Percentiles rank a stretch among this genome's conserved stretches.
These are phyloP conservation scores for Schrenkiella parvula DNA, from an alignment of 345 rosid genomes.

Conservation along the genomic window DNA sequence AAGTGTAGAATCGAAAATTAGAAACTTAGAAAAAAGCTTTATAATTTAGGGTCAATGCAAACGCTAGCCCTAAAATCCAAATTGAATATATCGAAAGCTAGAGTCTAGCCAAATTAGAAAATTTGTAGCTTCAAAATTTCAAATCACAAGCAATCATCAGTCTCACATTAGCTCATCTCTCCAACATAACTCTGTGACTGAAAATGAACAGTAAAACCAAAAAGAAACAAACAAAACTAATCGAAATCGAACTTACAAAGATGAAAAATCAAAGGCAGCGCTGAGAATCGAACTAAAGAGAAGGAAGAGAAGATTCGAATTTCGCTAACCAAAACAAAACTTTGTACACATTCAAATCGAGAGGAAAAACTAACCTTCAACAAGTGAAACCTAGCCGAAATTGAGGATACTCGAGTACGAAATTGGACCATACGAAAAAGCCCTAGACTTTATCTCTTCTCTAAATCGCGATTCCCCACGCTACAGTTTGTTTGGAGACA, in stretches of 20 bases:
- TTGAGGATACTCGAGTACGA: not conserved
- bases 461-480: not conserved
- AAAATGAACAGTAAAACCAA: not conserved
- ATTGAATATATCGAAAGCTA: not conserved
- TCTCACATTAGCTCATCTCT: not conserved
- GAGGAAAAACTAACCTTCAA: conserved; percentile 8
- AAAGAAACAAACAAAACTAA: not conserved
- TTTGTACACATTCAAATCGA: conserved; percentile 3
- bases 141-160: not conserved
- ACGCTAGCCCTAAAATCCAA: conserved; percentile 7
- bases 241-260: not conserved
- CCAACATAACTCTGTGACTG: not conserved
- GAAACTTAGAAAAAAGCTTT: not conserved
- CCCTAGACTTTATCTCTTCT: not conserved
- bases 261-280: not conserved
- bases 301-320: not conserved
- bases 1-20: not conserved
- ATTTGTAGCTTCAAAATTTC: not conserved
- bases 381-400: not conserved
- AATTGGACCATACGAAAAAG: not conserved
- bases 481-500: not conserved
- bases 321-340: not conserved
- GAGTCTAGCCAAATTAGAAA: not conserved
- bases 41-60: not conserved
- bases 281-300: not conserved